Base-by-base conservation (phyloP, 2,329 filamentous ascomycete genomes). In the Colletotrichum costaricense region DNA sequence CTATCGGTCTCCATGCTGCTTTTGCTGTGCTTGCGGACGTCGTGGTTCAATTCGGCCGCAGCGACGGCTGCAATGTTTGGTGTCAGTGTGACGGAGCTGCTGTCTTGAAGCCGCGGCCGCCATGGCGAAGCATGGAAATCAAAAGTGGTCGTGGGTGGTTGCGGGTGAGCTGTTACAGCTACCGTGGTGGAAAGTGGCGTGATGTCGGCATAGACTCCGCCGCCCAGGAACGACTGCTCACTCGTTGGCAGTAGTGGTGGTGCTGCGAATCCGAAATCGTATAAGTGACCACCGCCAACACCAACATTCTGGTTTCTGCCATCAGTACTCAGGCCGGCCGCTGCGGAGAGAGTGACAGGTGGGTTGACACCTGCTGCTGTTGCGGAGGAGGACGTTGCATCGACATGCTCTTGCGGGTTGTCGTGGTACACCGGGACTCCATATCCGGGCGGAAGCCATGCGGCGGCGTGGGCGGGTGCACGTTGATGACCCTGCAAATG, bases 211-310 rank as follows among this genome's bases (percentile, higher is more conserved):
- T 72, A 74, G 35, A 67, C 72, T 49, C 58, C 68, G 72, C 58
- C 63, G 72, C 72, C 72, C 67, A 74, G 72, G 38, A 74, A 74
- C 57, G 69, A 63, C 72, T 62, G 68, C 69, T 74, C 72, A 49
- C 68, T 42, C 35, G 56, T 14, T n/a, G 56, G 28, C 22, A 38
- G 67, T 22, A 42, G 38, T 42, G 55, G 71, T 52, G 56, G 55
- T 72, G 72, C 68, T 63, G 68, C 69, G 55, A 64, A 72, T n/a
- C 33, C 63, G 35, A 74, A 74, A 24, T 66, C 67, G 60, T 57
- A 70, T 26, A 71, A 42, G 38, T 72, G 65, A 24, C 58, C 58
- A 46, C 56, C 38, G 8, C 30, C 35, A 19, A 22, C 19, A n/a
- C 30, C 30, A 26, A 35, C 46, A 24, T 7, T 60, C 19, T 38